Conservation (phyloP, 1,139 yeast species). For the Meyerozyma sp. region DNA sequence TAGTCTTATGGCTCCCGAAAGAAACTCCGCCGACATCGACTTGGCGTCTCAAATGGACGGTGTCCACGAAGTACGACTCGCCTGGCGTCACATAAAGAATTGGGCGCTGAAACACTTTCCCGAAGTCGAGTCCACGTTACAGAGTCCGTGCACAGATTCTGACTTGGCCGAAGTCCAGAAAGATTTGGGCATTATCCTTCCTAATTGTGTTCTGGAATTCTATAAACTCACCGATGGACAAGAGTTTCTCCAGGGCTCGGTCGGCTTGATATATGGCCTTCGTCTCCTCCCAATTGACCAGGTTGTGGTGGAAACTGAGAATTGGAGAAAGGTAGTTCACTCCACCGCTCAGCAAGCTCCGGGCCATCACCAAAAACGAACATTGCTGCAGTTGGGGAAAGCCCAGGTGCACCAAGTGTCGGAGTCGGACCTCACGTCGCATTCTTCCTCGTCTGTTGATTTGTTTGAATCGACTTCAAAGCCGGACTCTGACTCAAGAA, state of each 20-base stretch:
- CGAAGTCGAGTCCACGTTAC: conserved; percentile 52
- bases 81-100: conserved; percentile 66
- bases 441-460: conserved; percentile 3
- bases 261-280: conserved; percentile 61
- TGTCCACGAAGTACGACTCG: conserved; percentile 56
- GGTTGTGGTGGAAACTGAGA: conserved; percentile 55
- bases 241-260: conserved; percentile 45
- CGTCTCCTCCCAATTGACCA: conserved; percentile 63
- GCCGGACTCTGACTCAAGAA: not conserved
- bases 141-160: conserved; percentile 57
- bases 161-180: conserved; percentile 62
- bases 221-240: conserved; percentile 68
- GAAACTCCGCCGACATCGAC: conserved; percentile 3
- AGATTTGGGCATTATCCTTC: conserved; percentile 54
- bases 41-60: conserved; percentile 32
- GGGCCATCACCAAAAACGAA: not conserved
- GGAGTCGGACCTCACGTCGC: conserved; percentile 4
- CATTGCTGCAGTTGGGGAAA: conserved; percentile 3
- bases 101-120: conserved; percentile 54
- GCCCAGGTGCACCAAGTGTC: conserved; percentile 4
- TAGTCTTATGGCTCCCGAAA: not conserved
- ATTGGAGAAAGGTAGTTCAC: conserved; percentile 62
- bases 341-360: conserved; percentile 23
- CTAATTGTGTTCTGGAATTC: conserved; percentile 56
- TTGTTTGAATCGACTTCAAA: not conserved